A percentile compares a stretch with the other conserved stretches of the same genome.
Evolutionary conservation across 331 rosid species (phyloP).

Genomic region (Ulmus americana): DNA sequence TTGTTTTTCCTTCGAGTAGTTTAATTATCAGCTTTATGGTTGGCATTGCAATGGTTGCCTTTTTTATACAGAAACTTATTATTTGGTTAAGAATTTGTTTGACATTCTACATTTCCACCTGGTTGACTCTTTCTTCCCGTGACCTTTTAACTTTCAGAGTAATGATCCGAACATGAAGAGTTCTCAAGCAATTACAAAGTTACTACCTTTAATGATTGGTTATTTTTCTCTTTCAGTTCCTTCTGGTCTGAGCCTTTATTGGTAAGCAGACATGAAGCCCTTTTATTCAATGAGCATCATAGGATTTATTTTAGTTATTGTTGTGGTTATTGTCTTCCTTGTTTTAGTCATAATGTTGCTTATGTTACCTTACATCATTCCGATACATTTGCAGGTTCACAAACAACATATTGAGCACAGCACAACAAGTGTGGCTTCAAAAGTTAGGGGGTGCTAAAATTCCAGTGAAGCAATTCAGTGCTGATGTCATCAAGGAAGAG

Average conservation of each 20-base stretch:
- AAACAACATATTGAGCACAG: constrained; percentile 84
- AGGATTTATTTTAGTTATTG: constrained; percentile 4
- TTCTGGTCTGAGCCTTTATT: constrained; percentile 94
- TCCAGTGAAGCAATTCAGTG: constrained; percentile 38
- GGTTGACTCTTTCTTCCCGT: constrained; percentile 1
- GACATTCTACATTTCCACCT: too few relatives aligned
- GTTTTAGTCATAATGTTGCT: not conserved
- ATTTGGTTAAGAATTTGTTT: not conserved
- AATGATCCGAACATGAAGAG: constrained; percentile 84
- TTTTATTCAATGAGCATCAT: not conserved
- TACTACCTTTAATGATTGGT: constrained; percentile 86
- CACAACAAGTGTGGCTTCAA: constrained; percentile 93
- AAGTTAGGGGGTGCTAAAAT: constrained; percentile 76
- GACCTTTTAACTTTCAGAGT: constrained; percentile 44
- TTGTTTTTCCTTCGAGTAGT: not conserved
- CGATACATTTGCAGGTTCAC: constrained; percentile 58
- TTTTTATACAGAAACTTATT: not conserved
- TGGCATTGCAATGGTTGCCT: not conserved
- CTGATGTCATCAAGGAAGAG: constrained; percentile 40
- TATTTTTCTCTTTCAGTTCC: constrained; percentile 97
- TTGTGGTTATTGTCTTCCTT: not conserved
- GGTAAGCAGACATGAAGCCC: constrained; percentile 40
- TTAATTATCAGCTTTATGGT: not conserved
- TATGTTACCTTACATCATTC: constrained; percentile 24
- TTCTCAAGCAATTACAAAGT: constrained; percentile 62